Evolutionary conservation across 768 basidiomycete species (phyloP), one percentile per base, ranked within the genome.

Genomic region (Leucosporidium scottii): DNA sequence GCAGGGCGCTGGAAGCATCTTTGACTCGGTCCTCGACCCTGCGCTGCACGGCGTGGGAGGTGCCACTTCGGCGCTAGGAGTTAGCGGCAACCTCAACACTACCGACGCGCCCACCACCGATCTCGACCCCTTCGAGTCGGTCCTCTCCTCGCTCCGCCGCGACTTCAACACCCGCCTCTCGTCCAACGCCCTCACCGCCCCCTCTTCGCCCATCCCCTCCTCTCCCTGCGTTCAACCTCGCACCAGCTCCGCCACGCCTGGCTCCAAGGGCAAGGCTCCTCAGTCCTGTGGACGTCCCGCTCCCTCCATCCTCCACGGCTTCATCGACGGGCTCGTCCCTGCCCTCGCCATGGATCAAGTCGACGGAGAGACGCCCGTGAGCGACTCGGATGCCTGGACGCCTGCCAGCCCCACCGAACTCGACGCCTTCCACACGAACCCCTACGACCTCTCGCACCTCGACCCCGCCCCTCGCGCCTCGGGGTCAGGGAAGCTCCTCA

Each of bases 301-400:
- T 12, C 71, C 71, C 3, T 66, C 67, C 6, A 74, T 71, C 58
- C 60, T 68, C 56, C 70, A 74, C 66, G 68, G 66, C 21, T 65
- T 71, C 61, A 58, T 74, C 54, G 72, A 74, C 61, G 56, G 63
- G 7, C 66, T 75, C 63, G 71, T 68, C 0, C 59, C 72, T 10
- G 65, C 61, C 15, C 48, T 66, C 60, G 48, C 51, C 10, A n/a
- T 69, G 21, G 27, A 20, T 12, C 15, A 9, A 12, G 51, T 25
- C 8, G 34, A 49, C 9, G 47, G 64, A 48, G 18, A 57, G 27
- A 69, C 71, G 4, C 67, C 65, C 10, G 36, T 44, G 15, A 63
- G 61, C 53, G 67, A 69, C 9, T 68, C 62, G 23, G 67, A 69
- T n/a, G 59, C 61, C 0, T 69, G 71, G 67, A 54, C 67, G n/a